Base-by-base conservation (phyloP, 257 asterid species). In the Hygrophila difformis region DNA sequence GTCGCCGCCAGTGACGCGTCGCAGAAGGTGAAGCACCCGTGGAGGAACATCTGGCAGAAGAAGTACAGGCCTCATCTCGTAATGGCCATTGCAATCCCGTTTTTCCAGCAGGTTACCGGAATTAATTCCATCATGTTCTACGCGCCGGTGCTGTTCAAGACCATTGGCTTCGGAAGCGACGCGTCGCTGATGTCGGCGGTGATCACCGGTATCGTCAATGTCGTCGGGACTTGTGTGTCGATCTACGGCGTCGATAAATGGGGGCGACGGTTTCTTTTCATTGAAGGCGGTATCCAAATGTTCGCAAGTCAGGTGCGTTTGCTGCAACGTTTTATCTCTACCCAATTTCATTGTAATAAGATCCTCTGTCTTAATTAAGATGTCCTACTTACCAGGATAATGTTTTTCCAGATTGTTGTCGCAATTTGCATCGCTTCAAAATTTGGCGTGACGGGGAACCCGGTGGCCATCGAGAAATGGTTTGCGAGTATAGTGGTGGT, bases 51-150 rank as follows among this genome's bases (percentile, higher is more conserved):
- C 13, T 62, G 79, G 15, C 60, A 54, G 45, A 73, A 66, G 48
- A 82, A 77, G 59, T 77, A 82, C 31, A 56, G 94, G 53, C 94
- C 96, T 2, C 96, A 87, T 9, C 77, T 86, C 10, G 69, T 84
- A 0, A 82, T 79, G 94, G 94, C 96, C 0, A 51, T 87, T 0
- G 48, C 54, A 2, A 79, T 87, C n/a, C 96, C 93, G 0, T 68
- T 75, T 57, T 77, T 82, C 55, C 94, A 87, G 41, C 94, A 87
- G 58, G 70, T 87, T 8, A 82, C 96, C 0, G 95, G 95, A 10
- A 84, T 81, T 12, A 84, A 84, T 14, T 93, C 78, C 43, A 78
- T 84, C 64, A 78, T 73, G 73, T 82, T 87, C 24, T 87, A 87
- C 22, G 96, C 96, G 0, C 94, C 96, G 0, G 89, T 87, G 4